Base-by-base conservation (phyloP, 2,329 filamentous ascomycete genomes). In the Cyphellophora attinorum region DNA sequence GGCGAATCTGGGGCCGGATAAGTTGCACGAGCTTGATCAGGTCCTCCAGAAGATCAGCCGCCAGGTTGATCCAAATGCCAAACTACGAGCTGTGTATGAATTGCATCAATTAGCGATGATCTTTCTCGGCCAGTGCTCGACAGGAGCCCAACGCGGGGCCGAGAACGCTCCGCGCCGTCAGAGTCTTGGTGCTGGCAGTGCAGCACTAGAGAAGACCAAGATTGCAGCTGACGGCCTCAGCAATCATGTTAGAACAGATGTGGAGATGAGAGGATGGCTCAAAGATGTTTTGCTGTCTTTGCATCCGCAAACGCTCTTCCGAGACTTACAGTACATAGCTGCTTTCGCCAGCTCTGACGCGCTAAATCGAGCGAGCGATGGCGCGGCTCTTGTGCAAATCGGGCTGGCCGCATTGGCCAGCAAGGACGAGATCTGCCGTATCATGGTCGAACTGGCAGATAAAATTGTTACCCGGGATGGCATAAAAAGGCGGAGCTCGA, bases 341-440 rank as follows among this genome's bases (percentile, higher is more conserved):
- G 69, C 74, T 0, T 75, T 79, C 41, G 64, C 77, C 3, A 71
- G 74, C 1, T 61, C 67, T 4, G 61, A 70, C 8, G 68, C 68
- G 28, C 58, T 79, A 10, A 73, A 75, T 55, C 70, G 70, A 47
- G 70, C 67, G 3, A 67, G 72, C 11, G 64, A 67, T 33, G 69
- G 75, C 25, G 91, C 86, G 48, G 85, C 88, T 0, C 96, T 96
- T 55, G 84, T 86, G 74, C 85, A 94, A 50, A 81, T 86, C 16
- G 85, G 84, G 0, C 71, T 94, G 5, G 89, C 91, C 1, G 86
- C 89, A 2, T 67, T 95, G n/a, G 76, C 78, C 21, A 70, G 94
- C 34, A 96, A 95, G 57, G 78, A 85, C 46, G 85, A 94, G 45
- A 78, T 91, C 4, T 89, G 85, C 58, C 75, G 79, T 30, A 85